Evolutionary conservation across 2,329 filamentous ascomycete genomes (phyloP).

Genomic region (Amylocarpus encephaloides): DNA sequence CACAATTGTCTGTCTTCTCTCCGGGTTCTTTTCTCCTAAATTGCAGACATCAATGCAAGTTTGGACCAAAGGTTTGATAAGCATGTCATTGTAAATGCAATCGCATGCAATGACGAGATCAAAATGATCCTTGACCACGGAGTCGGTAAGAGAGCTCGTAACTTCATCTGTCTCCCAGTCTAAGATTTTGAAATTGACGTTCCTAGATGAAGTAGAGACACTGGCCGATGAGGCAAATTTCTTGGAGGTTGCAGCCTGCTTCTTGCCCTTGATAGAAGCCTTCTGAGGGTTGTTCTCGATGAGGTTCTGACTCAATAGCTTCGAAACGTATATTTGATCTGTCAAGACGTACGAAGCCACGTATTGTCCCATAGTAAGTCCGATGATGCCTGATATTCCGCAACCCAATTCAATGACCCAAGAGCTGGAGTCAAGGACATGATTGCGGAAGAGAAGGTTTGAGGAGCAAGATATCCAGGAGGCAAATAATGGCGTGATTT

Average conservation of each 20-base stretch:
- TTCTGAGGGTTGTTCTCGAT: constrained; percentile 44
- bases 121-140: constrained; percentile 41
- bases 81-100: constrained; percentile 88
- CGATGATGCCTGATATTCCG: constrained; percentile 77
- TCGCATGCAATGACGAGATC: constrained; percentile 80
- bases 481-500: constrained; percentile 77
- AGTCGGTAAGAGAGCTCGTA: constrained; percentile 33
- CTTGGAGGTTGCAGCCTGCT: constrained; percentile 22
- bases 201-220: constrained; percentile 16
- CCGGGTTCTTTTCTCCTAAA: constrained; percentile 38
- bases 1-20: constrained; percentile 55
- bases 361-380: constrained; percentile 56
- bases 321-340: constrained; percentile 80
- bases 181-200: constrained; percentile 53
- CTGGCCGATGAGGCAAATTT: constrained; percentile 4
- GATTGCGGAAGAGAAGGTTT: constrained; percentile 56
- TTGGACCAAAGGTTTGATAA: constrained; percentile 75
- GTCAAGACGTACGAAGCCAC: constrained; percentile 67
- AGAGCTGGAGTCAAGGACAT: constrained; percentile 48
- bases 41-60: constrained; percentile 71
- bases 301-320: constrained; percentile 71
- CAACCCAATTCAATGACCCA: constrained; percentile 77
- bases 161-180: constrained; percentile 77
- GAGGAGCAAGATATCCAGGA: constrained; percentile 62
- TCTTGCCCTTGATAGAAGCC: constrained; percentile 14